Evolutionary conservation across 73 alveolate species (phyloP).

Genomic region (Breviolum minutum): DNA sequence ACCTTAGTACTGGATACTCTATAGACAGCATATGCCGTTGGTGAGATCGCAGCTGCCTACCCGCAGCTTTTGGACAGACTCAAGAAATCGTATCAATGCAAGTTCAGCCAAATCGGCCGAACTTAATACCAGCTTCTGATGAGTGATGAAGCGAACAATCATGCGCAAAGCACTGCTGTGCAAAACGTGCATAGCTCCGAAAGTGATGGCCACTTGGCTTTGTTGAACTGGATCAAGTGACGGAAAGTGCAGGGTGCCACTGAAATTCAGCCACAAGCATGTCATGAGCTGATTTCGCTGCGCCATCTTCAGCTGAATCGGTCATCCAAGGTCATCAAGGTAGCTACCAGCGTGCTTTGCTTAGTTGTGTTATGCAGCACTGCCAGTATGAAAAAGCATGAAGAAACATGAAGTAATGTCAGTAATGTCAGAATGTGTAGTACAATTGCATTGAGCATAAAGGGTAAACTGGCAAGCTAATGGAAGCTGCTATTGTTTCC

Average conservation of each 20-base stretch:
- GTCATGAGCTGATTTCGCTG: too few relatives aligned
- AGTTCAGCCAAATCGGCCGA: conserved; percentile 31
- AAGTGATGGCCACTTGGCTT: conserved; percentile 13
- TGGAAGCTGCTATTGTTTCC: not conserved
- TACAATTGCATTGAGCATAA: too few relatives aligned
- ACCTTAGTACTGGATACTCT: too few relatives aligned
- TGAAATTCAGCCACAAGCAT: too few relatives aligned
- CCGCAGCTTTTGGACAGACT: conserved; percentile 84
- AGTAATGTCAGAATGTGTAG: too few relatives aligned
- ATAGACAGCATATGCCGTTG: not conserved
- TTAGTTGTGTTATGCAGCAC: not conserved
- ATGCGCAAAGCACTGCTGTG: not conserved
- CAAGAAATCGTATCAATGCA: not conserved
- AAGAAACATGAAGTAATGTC: too few relatives aligned
- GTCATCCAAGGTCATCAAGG: not conserved
- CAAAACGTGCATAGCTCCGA: not conserved
- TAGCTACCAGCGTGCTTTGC: conserved; percentile 16
- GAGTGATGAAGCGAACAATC: not conserved
- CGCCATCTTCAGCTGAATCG: too few relatives aligned
- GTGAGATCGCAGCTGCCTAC: not conserved
- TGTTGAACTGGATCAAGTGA: not conserved
- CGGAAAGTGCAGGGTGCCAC: not conserved
- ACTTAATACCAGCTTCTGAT: not conserved
- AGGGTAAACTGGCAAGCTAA: not conserved
- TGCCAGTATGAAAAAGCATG: not conserved